Evolutionary conservation across 805 yeast genomes (phyloP), one percentile per base, ranked within the genome.

Genomic region (Clavispora fructus): DNA sequence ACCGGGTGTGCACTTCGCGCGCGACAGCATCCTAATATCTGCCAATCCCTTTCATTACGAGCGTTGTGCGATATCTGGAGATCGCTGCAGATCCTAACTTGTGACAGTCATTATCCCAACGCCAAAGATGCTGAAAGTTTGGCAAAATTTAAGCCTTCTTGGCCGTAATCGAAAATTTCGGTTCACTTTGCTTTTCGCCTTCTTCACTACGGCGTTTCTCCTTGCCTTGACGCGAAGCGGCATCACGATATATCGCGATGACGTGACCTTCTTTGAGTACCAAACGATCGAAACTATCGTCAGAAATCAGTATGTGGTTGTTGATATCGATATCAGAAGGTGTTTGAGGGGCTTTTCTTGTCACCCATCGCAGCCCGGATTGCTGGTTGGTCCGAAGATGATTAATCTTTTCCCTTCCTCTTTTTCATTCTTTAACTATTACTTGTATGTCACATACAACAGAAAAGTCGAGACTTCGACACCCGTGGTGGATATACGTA

Each of bases 321-420:
- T 55, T 1, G 56, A 54, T 29, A 47, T 54, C 32, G 40, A 46
- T 12, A 45, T 54, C 31, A 44, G 29, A 14, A 43, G 45, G 10
- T 54, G 58, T 37, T 17, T 53, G 7, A 53, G 53, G 8, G 58
- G 58, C 12, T 54, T 54, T 27, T 19, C 47, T 9, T 54, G 58
- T 29, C 31, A 26, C 10, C 42, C 26, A 6, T 53, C 55, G 2
- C 16, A 9, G 29, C 28, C 31, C 13, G 2, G n/a, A 5, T 17
- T 25, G 37, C 35, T 23, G 42, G 43, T 31, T 31, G 27, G 45
- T 17, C 53, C 51, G 26, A 33, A 48, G 13, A 44, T 45, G 33
- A 51, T 54, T 46, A 54, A 54, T 38, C 35, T 54, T 32, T 54
- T 48, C 26, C 41, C 55, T 28, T 33, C 30, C 11, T 27, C 39